Base-by-base conservation (phyloP, 2,329 filamentous ascomycete genomes). In the Cladosporium sp. region DNA sequence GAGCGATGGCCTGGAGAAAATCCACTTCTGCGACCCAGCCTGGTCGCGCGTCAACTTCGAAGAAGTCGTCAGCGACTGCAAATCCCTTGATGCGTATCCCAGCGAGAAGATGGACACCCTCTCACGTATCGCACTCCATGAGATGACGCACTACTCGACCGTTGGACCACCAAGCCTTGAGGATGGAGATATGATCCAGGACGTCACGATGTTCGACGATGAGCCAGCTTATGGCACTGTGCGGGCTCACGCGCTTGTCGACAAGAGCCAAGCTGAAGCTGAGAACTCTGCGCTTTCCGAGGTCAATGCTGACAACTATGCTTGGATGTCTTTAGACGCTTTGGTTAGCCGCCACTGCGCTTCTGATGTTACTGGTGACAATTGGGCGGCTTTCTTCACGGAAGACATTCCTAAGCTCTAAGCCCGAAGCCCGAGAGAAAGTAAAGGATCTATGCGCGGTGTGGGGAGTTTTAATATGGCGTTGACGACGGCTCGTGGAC, bases 301-400 rank as follows among this genome's bases (percentile, higher is more conserved):
- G 39, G 56, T 47, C 12, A 64, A 62, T 45, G 62, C 61, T 24
- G 59, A 64, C 54, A 64, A 51, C 50, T 64, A 64, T 57, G 60
- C 60, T 39, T 64, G 59, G 53, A 64, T 62, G 59, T 45, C 56
- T 20, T 19, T 60, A 22, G 53, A 36, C 48, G 48, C 54, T 45
- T 57, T 34, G 37, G 34, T 56, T 15, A 39, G 36, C 17, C 36
- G 36, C 13, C 36, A 39, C 36, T 39, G 36, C 8, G 36, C 36
- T 5, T 39, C 36, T 6, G 36, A 47, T 47, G 52, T 40, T n/a
- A 36, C 20, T 10, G 52, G 39, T 19, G 34, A 56, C 19, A 36
- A 47, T 24, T 56, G 40, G 37, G 24, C 37, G 37, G 28, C 17
- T n/a, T 56, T 45, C 32, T 56, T 56, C 52, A 56, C 52, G 13